Conservation (phyloP, 129 eudicot species). For the Calendula officinalis region DNA sequence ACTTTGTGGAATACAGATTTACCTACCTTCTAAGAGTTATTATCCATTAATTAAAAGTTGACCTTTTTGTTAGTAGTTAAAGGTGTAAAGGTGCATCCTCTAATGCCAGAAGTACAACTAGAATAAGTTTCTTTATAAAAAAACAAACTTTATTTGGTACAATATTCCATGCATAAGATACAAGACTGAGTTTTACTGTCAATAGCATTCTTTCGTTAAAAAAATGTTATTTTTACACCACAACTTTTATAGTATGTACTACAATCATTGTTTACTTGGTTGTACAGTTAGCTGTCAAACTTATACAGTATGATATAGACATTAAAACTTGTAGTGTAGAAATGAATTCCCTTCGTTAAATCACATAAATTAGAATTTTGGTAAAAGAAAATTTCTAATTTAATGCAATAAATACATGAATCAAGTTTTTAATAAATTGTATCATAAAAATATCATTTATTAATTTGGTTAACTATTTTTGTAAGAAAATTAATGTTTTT, state of each 20-base stretch:
- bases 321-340: no score
- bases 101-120: conserved; percentile 6
- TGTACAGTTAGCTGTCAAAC: no score
- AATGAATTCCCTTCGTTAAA: no score
- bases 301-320: no score
- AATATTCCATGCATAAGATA: conserved; percentile 16
- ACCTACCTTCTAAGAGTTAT: no score
- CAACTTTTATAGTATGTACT: no score
- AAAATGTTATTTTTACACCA: no score
- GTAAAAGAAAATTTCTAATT: neutral
- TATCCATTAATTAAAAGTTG: conserved; percentile 16
- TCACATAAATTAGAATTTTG: neutral
- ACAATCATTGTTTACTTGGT: no score
- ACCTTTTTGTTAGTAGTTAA: neutral
- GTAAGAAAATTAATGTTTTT: neutral
- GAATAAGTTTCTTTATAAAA: neutral
- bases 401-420: conserved; percentile 7
- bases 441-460: neutral
- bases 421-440: conserved; percentile 2
- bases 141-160: conserved; percentile 5
- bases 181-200: conserved; percentile 11
- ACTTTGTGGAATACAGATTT: neutral
- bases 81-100: neutral
- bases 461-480: neutral
- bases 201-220: no score